Percentiles rank a stretch among this genome's conserved stretches.
These are phyloP conservation scores for Phytopythium ostracodes DNA, from an alignment of 352 stramenopile genomes.

Conservation along the genomic window DNA sequence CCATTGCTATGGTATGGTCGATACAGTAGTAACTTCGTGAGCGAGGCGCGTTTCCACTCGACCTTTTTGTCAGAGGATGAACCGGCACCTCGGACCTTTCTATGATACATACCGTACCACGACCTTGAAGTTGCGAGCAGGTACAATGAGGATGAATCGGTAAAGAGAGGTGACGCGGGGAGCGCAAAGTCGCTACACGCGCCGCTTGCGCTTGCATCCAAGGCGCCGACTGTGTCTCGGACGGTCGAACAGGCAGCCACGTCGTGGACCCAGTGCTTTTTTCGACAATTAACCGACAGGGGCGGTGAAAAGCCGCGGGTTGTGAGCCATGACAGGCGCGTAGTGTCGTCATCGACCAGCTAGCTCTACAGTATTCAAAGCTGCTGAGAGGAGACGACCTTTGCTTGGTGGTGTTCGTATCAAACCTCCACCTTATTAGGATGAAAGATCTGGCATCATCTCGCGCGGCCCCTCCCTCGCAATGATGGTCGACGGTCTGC, in stretches of 20 bases:
- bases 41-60: background rate
- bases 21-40: background rate
- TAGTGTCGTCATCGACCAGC: background rate
- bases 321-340: no score
- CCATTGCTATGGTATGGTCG: background rate
- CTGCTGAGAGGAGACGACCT: no score
- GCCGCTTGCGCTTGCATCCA: background rate
- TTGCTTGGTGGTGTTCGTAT: background rate
- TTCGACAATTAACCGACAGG: no score
- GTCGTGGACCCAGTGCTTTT: no score
- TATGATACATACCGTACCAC: background rate
- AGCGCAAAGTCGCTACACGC: background rate
- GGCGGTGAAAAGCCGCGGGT: no score
- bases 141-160: background rate
- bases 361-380: no score
- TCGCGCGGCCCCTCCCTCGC: background rate
- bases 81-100: background rate
- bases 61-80: background rate
- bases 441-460: background rate
- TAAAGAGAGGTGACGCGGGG: no score
- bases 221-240: no score
- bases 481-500: background rate
- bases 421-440: background rate
- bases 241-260: background rate
- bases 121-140: no score